Percentiles rank a stretch among this genome's conserved stretches.
These are phyloP conservation scores for Sclerotinia glacialis DNA, from an alignment of 2,329 filamentous ascomycete genomes.

Conservation along the genomic window DNA sequence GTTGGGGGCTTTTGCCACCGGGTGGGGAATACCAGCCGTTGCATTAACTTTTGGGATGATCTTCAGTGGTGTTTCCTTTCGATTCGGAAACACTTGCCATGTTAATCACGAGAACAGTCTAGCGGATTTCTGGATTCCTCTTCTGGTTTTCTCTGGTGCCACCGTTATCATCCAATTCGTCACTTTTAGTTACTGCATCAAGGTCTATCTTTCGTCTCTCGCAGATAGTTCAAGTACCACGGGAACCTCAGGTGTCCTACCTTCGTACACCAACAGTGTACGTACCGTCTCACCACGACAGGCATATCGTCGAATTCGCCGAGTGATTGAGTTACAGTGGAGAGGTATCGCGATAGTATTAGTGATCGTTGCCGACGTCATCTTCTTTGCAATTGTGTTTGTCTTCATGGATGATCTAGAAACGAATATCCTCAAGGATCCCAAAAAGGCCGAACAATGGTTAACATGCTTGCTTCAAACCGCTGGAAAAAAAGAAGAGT, in stretches of 20 bases:
- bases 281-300: conserved; percentile 74
- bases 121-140: conserved; percentile 84
- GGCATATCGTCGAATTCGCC: conserved; percentile 80
- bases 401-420: conserved; percentile 75
- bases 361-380: conserved; percentile 84
- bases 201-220: conserved; percentile 85
- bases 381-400: conserved; percentile 91
- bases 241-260: conserved; percentile 63
- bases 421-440: conserved; percentile 34
- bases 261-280: conserved; percentile 72
- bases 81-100: conserved; percentile 87
- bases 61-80: conserved; percentile 88
- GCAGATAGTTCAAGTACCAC: conserved; percentile 69
- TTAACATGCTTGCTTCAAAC: conserved; percentile 63
- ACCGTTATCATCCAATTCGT: conserved; percentile 78
- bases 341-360: conserved; percentile 85
- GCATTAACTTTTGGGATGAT: conserved; percentile 74
- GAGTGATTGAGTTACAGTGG: conserved; percentile 91
- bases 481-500: conserved; percentile 62
- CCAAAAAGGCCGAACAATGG: conserved; percentile 60
- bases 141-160: conserved; percentile 72
- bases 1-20: conserved; percentile 73
- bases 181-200: conserved; percentile 90
- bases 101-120: conserved; percentile 87
- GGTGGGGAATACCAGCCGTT: conserved; percentile 79